These are phyloP conservation scores for Fusarium nodosum DNA, from an alignment of 2,329 filamentous ascomycete species.

Conservation along the genomic window DNA sequence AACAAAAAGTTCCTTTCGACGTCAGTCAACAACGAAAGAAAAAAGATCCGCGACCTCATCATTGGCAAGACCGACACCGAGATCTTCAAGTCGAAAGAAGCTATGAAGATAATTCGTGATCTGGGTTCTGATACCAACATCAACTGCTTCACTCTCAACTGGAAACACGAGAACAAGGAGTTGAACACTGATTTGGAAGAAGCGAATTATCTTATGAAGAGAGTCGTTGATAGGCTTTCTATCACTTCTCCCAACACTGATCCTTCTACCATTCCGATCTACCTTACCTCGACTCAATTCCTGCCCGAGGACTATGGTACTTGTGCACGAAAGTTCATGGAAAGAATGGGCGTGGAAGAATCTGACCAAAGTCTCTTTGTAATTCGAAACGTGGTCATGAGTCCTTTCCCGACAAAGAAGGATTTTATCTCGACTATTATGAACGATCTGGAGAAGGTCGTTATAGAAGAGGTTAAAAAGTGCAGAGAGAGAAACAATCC, in stretches of 20 bases:
- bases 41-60: conserved; percentile 57
- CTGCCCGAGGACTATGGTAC: conserved; percentile 56
- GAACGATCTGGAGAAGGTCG: conserved; percentile 50
- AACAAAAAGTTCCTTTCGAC: conserved; percentile 37
- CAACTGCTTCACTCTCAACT: conserved; percentile 62
- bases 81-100: conserved; percentile 54
- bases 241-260: conserved; percentile 58
- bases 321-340: conserved; percentile 59
- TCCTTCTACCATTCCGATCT: conserved; percentile 58
- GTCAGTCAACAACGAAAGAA: conserved; percentile 53
- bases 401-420: conserved; percentile 57
- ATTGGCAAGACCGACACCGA: conserved; percentile 55
- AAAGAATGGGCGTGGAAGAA: conserved; percentile 54
- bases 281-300: conserved; percentile 62
- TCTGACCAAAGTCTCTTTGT: conserved; percentile 58
- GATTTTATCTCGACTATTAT: conserved; percentile 58
- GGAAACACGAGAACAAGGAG: conserved; percentile 47
- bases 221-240: conserved; percentile 59
- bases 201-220: conserved; percentile 63
- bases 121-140: conserved; percentile 64
- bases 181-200: conserved; percentile 57
- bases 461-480: conserved; percentile 50
- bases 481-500: conserved; percentile 55
- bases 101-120: conserved; percentile 56
- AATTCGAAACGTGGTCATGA: conserved; percentile 64